These are phyloP conservation scores for Aspergillus hiratsukae DNA, from an alignment of 2,329 filamentous ascomycete genomes.

Conservation along the genomic window DNA sequence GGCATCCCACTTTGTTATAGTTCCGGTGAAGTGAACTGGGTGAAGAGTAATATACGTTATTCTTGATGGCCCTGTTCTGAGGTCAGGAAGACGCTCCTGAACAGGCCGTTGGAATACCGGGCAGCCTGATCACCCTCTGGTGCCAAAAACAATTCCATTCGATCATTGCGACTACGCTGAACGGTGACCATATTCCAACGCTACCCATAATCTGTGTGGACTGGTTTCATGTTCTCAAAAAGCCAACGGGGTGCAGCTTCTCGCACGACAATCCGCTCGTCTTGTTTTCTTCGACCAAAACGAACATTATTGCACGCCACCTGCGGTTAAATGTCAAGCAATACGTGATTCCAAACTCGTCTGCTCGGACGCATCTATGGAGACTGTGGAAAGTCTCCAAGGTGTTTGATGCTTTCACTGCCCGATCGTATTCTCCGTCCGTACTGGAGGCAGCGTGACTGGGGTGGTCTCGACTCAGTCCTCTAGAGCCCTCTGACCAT, in stretches of 20 bases:
- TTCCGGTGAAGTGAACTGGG: too few relatives aligned
- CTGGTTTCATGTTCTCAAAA: constrained; percentile 40
- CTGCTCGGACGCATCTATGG: constrained; percentile 47
- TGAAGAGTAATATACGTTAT: too few relatives aligned
- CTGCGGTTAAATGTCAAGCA: constrained; percentile 32
- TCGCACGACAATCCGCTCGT: constrained; percentile 46
- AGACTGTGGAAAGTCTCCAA: constrained; percentile 46
- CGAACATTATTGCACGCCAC: constrained; percentile 27
- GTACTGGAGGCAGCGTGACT: constrained; percentile 46
- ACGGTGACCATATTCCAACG: constrained; percentile 48
- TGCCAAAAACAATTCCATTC: too few relatives aligned
- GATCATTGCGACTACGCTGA: constrained; percentile 46
- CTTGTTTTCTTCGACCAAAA: constrained; percentile 44
- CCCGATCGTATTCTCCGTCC: constrained; percentile 43
- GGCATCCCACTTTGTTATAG: too few relatives aligned
- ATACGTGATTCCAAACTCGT: constrained; percentile 44
- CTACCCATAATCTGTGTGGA: constrained; percentile 52
- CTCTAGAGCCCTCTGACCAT: too few relatives aligned
- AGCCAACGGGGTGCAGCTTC: constrained; percentile 41
- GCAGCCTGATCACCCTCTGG: too few relatives aligned
- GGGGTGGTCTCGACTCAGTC: constrained; percentile 40
- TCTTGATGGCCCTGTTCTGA: too few relatives aligned
- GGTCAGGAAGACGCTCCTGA: too few relatives aligned
- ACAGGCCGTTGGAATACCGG: too few relatives aligned
- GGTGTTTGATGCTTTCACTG: constrained; percentile 46